A percentile compares a stretch with the other conserved stretches of the same genome.
Conservation (phyloP, 306 rosid species). For the cucumber (Cucumis sativus) region Cucumber_9930_V3 NC_026658.2:15387001-15387500, state of each 20-base stretch:
- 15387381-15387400: conserved; percentile 82
- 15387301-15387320: conserved; percentile 66
- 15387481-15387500: neutral
- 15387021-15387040: conserved; percentile 31
- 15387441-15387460: conserved; percentile 4
- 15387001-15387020: conserved; percentile 37
- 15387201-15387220: conserved; percentile 24
- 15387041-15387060: conserved; percentile 37
- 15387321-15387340: conserved; percentile 85
- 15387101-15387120: conserved; percentile 28
- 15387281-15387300: conserved; percentile 87
- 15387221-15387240: conserved; percentile 24
- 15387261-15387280: conserved; percentile 80
- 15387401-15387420: conserved; percentile 88
- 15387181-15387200: conserved; percentile 17
- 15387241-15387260: conserved; percentile 41
- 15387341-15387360: conserved; percentile 90
- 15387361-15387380: conserved; percentile 84
- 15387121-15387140: conserved; percentile 29
- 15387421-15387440: conserved; percentile 89
- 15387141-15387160: conserved; percentile 30
- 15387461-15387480: neutral
- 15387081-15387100: conserved; percentile 12
- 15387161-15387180: conserved; percentile 22
- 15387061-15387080: conserved; percentile 40